A percentile compares a stretch with the other conserved stretches of the same genome.
Evolutionary conservation across 73 alveolate genomes (phyloP).

Genomic region (Blepharisma japonicum): DNA sequence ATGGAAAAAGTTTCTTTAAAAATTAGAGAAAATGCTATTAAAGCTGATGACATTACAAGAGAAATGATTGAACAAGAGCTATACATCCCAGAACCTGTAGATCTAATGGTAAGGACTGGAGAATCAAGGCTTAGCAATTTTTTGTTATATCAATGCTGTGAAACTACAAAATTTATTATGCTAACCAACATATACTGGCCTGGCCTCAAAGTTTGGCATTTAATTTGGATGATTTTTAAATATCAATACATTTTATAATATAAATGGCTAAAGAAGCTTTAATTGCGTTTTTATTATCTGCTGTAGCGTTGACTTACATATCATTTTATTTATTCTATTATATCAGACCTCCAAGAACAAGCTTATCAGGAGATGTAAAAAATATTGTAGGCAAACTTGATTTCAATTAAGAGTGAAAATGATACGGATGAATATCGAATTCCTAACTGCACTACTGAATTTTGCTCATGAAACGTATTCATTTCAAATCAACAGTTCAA

Average conservation of each 20-base stretch:
- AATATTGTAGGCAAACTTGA: no score
- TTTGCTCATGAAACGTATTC: no score
- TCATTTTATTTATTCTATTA: no score
- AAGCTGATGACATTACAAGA: not conserved
- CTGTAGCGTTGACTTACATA: no score
- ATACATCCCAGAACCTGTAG: slow-evolving; percentile 16
- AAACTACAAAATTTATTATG: slow-evolving; percentile 17
- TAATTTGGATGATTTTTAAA: slow-evolving; percentile 4
- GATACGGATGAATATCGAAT: no score
- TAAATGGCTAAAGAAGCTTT: no score
- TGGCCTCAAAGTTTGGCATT: slow-evolving; percentile 13
- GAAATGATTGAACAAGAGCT: not conserved
- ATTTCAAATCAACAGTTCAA: no score
- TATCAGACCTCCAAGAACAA: no score
- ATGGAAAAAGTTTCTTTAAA: not conserved
- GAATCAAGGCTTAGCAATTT: slow-evolving; percentile 25
- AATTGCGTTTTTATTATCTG: no score
- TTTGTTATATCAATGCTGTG: slow-evolving; percentile 24
- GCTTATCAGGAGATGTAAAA: no score
- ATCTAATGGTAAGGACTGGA: slow-evolving; percentile 31
- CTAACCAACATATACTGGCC: slow-evolving; percentile 1
- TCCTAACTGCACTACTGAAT: no score
- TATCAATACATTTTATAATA: slow-evolving; percentile 1
- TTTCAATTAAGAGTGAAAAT: no score
- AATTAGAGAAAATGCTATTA: not conserved